Base-by-base conservation (phyloP, 352 stramenopile genomes). In the Globisporangium mamillatum region DNA sequence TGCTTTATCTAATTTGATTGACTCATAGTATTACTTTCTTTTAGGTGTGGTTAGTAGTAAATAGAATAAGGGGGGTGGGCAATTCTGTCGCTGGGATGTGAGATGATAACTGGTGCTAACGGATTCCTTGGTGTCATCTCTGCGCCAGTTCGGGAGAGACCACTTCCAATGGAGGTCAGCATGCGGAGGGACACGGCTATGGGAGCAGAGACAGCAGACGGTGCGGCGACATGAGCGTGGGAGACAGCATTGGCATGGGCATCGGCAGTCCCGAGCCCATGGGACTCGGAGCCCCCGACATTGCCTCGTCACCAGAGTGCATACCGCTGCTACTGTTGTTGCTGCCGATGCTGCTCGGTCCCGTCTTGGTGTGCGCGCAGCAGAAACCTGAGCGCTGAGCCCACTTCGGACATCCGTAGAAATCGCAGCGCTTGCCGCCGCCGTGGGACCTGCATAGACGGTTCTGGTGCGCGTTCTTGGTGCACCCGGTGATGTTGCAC, bases 391-490 rank as follows among this genome's bases (percentile, higher is more conserved):
- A 93, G 36, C 89, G 87, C 61, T 95, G 89, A 3, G 87, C 88
- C 81, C 88, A 93, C 75, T 95, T 95, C 0, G 84, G 78, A 48
- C 89, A 97, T 3, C 83, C 84, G 34, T 83, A 80, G 60, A 83
- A 90, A 67, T 91, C 79, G 63, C 89, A 97, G 0, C 88, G 79
- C 66, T 93, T 93, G 32, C 88, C 88, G 27, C 89, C 89, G 34
- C 89, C 89, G 27, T 97, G 89, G 7, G 81, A 92, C 10, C 86
- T 84, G 46, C 89, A 97, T 61, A 93, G 75, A 18, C 85, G 83
- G 66, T 93, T 93, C 61, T 94, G 88, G 63, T 95, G 88, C 7
- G 84, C 86, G 62, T 93, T 92, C 76, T 96, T 96, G 24, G 77
- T 79, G 79, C 89, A 96, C 12, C 83, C 84, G 22, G 69, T 70